Percentiles rank a stretch among this genome's conserved stretches.
These are phyloP conservation scores for Nephelium lappaceum DNA, from an alignment of 345 rosid species.

Conservation along the genomic window DNA sequence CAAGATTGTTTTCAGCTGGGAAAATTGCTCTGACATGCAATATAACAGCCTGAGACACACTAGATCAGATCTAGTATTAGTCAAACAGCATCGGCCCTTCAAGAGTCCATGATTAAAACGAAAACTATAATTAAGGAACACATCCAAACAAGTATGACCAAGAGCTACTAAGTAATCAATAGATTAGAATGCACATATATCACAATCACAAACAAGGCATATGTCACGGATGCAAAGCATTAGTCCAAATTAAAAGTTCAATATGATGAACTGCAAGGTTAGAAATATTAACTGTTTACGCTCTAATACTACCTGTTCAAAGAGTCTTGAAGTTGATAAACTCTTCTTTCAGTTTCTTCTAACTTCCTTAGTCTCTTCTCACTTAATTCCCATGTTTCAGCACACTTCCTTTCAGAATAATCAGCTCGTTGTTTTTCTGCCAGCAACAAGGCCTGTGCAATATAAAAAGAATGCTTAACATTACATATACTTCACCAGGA, in stretches of 20 bases:
- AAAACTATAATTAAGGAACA: background rate
- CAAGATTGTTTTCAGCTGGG: slow-evolving; percentile 71
- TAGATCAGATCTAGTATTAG: slow-evolving; percentile 65
- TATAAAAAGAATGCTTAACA: slow-evolving; percentile 3
- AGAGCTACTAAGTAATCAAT: background rate
- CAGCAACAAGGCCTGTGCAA: slow-evolving; percentile 52
- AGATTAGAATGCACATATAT: background rate
- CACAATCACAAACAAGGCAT: background rate
- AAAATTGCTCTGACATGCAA: slow-evolving; percentile 83
- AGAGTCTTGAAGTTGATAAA: slow-evolving; percentile 73
- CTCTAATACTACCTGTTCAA: slow-evolving; percentile 70
- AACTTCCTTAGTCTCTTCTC: slow-evolving; percentile 70
- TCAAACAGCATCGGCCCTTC: slow-evolving; percentile 32
- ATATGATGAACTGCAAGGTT: background rate
- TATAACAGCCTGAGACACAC: slow-evolving; percentile 86
- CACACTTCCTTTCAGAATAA: slow-evolving; percentile 58
- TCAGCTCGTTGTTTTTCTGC: slow-evolving; percentile 82
- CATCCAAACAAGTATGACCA: slow-evolving; percentile 2
- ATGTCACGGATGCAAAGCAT: background rate
- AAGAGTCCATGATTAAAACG: slow-evolving; percentile 1
- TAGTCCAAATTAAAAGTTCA: background rate
- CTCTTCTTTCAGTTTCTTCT: slow-evolving; percentile 76
- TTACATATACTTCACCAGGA: slow-evolving; percentile 2
- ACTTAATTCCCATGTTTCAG: slow-evolving; percentile 62
- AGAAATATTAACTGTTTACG: background rate